Conservation (phyloP, 352 stramenopile genomes). For the Phytophthora melonis region DNA sequence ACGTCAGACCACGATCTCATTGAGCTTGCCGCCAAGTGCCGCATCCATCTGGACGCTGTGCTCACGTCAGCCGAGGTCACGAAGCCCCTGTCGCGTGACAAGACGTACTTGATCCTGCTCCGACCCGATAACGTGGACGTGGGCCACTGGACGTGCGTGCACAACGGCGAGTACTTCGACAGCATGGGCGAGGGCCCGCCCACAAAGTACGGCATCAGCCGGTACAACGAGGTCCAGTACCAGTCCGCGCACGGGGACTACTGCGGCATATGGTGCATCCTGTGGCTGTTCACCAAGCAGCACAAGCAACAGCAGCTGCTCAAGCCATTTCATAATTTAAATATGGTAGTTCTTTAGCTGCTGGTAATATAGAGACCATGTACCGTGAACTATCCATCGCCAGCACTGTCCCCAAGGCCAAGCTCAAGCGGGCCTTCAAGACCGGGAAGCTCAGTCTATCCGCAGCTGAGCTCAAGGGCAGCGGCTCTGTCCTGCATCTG, state of each 20-base stretch:
- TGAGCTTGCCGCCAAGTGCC: background rate
- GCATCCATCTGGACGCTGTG: background rate
- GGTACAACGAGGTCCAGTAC: slow-evolving; percentile 4
- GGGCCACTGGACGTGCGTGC: slow-evolving; percentile 1
- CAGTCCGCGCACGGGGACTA: background rate
- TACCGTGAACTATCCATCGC: background rate
- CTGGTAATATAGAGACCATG: background rate
- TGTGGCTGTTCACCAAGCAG: background rate
- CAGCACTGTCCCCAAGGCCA: background rate
- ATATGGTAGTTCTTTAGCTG: slow-evolving; percentile 3
- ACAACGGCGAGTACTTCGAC: slow-evolving; percentile 4
- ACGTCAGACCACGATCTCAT: background rate
- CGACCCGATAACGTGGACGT: background rate
- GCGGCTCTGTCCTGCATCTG: background rate
- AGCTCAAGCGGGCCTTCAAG: background rate
- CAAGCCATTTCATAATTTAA: slow-evolving; percentile 2
- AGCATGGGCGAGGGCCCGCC: background rate
- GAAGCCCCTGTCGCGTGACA: background rate
- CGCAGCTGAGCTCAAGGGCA: background rate
- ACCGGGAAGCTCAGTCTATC: background rate
- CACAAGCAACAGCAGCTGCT: background rate
- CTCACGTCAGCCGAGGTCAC: background rate
- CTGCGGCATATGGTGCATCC: background rate
- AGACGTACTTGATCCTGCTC: slow-evolving; percentile 10
- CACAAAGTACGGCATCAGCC: background rate